These are phyloP conservation scores for Colletotrichum echinochloae DNA, from an alignment of 2,329 filamentous ascomycete genomes.

Conservation along the genomic window DNA sequence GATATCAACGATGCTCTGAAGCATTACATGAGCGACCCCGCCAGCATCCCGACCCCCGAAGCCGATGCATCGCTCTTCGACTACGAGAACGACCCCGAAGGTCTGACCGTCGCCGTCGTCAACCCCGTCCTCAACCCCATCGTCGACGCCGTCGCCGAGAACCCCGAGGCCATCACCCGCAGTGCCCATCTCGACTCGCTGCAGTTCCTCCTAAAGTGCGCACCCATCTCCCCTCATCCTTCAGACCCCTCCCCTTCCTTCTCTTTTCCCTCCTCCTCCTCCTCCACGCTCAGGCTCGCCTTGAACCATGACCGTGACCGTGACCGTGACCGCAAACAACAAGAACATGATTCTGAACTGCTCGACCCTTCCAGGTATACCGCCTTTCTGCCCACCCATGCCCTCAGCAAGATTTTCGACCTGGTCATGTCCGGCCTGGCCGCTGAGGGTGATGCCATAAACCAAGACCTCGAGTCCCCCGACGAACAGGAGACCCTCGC, in stretches of 20 bases:
- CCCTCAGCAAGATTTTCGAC: conserved; percentile 93
- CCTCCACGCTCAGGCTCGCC: conserved; percentile 41
- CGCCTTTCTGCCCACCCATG: conserved; percentile 80
- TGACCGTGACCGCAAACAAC: conserved; percentile 31
- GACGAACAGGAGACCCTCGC: conserved; percentile 90
- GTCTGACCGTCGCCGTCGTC: conserved; percentile 81
- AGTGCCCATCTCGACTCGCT: conserved; percentile 88
- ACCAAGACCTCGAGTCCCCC: conserved; percentile 84
- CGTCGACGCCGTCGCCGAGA: conserved; percentile 91
- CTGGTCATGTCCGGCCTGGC: conserved; percentile 87
- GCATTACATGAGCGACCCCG: conserved; percentile 94
- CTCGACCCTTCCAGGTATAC: conserved; percentile 80
- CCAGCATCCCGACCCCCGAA: conserved; percentile 84
- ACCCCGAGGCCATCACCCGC: conserved; percentile 86
- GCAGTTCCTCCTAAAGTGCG: conserved; percentile 97
- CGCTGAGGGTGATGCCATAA: conserved; percentile 85
- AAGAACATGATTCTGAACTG: conserved; percentile 62
- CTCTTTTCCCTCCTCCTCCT: conserved; percentile 45
- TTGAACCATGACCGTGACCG: conserved; percentile 26
- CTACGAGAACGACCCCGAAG: conserved; percentile 91
- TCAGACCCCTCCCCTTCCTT: conserved; percentile 43
- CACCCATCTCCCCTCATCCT: conserved; percentile 62
- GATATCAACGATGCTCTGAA: conserved; percentile 98
- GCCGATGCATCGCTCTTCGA: conserved; percentile 86
- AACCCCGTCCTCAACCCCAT: conserved; percentile 92